Percentiles rank a stretch among this genome's conserved stretches.
These are phyloP conservation scores for Saprolegnia parasitica DNA, from an alignment of 352 stramenopile genomes.

Conservation along the genomic window DNA sequence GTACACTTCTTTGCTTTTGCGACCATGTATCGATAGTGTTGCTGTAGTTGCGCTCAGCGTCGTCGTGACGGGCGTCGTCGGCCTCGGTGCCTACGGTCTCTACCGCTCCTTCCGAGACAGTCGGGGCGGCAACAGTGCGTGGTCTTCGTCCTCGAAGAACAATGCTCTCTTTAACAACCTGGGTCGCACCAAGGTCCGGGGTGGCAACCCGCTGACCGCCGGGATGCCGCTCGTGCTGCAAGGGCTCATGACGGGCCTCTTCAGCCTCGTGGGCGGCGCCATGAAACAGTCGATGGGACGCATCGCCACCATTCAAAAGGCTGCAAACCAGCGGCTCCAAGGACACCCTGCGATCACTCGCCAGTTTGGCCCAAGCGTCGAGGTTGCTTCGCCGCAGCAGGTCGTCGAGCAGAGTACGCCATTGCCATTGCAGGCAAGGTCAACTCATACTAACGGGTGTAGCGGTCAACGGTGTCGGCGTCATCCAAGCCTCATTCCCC, in stretches of 20 bases:
- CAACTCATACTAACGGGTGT: neutral
- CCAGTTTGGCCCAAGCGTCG: conserved; percentile 4
- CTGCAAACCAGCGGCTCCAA: neutral
- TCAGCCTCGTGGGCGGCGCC: conserved; percentile 16
- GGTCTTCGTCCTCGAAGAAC: neutral
- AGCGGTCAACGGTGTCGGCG: conserved; percentile 17
- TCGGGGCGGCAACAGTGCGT: too few relatives aligned
- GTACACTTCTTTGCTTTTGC: neutral
- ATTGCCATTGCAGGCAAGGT: neutral
- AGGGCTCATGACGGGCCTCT: conserved; percentile 4
- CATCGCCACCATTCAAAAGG: conserved; percentile 3
- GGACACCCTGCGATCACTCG: conserved; percentile 16
- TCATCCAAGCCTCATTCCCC: conserved; percentile 4
- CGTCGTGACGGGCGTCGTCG: conserved; percentile 8
- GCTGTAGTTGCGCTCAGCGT: conserved; percentile 12
- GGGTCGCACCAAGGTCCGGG: neutral
- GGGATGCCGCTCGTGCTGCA: conserved; percentile 16
- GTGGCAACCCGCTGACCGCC: neutral
- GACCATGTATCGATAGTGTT: neutral
- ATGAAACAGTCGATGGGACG: conserved; percentile 21
- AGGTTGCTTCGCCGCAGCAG: conserved; percentile 5
- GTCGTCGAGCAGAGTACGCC: conserved; percentile 14
- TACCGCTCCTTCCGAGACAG: conserved; percentile 13
- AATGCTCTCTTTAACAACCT: neutral
- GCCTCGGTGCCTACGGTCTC: conserved; percentile 22